Evolutionary conservation across 108 stramenopile species (phyloP).

Genomic region (Nitzschia inconspicua): DNA sequence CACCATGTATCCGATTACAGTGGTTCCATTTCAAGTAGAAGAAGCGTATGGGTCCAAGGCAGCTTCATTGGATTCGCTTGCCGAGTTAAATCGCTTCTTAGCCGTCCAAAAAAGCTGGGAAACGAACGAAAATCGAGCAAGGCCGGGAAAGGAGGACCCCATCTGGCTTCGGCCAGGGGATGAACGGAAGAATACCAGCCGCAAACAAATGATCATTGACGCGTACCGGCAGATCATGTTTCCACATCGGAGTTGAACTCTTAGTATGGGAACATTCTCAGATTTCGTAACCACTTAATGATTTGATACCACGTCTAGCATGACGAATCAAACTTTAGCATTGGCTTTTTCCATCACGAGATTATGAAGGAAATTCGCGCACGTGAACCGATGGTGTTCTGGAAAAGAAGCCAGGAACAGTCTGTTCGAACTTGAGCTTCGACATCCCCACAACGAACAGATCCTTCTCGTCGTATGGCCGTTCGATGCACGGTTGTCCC

Average conservation of each 20-base stretch:
- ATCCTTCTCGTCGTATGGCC: slow-evolving; percentile 22
- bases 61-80: slow-evolving; percentile 15
- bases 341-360: no score
- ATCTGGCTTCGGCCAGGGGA: slow-evolving; percentile 78
- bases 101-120: slow-evolving; percentile 40
- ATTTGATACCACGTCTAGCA: no score
- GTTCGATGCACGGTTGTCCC: slow-evolving; percentile 8
- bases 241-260: slow-evolving; percentile 12
- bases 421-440: slow-evolving; percentile 37
- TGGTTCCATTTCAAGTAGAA: slow-evolving; percentile 26
- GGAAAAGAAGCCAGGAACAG: slow-evolving; percentile 37
- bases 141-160: slow-evolving; percentile 81
- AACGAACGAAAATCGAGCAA: slow-evolving; percentile 54
- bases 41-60: slow-evolving; percentile 12
- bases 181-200: slow-evolving; percentile 26
- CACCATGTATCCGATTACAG: slow-evolving; percentile 27
- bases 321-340: not conserved
- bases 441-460: slow-evolving; percentile 35
- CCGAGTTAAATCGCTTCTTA: slow-evolving; percentile 23
- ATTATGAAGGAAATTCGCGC: not conserved
- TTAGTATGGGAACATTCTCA: no score
- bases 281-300: no score
- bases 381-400: not conserved
- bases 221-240: slow-evolving; percentile 32
- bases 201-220: slow-evolving; percentile 32